These are phyloP conservation scores for Schizopora paradoxa DNA, from an alignment of 1,284 basidiomycete species.

Conservation along the genomic window DNA sequence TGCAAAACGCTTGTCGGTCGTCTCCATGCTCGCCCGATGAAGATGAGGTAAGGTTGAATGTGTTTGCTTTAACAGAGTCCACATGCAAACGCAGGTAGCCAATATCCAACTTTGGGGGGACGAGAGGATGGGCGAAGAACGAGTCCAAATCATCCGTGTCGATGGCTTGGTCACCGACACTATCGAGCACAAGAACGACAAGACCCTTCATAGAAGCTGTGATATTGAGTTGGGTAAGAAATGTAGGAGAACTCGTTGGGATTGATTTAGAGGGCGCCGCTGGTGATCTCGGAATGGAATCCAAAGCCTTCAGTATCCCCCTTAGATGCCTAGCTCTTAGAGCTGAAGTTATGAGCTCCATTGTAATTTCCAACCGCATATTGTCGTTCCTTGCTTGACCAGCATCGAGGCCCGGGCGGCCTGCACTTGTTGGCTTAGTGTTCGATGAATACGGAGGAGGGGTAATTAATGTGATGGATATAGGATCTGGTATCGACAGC, in stretches of 20 bases:
- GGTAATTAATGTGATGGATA: conserved; percentile 50
- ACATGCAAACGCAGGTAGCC: conserved; percentile 55
- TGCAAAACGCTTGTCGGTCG: conserved; percentile 25
- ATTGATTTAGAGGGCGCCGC: conserved; percentile 12
- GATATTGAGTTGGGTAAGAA: conserved; percentile 33
- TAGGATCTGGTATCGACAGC: conserved; percentile 51
- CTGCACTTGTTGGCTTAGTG: conserved; percentile 11
- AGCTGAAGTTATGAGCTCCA: conserved; percentile 49
- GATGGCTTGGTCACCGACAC: neutral
- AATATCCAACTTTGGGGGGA: conserved; percentile 42
- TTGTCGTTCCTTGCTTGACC: conserved; percentile 16
- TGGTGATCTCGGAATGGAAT: conserved; percentile 21
- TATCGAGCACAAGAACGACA: conserved; percentile 40
- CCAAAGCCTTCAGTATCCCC: conserved; percentile 33
- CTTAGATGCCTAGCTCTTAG: conserved; percentile 50
- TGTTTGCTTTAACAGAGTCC: conserved; percentile 37
- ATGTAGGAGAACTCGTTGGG: conserved; percentile 19
- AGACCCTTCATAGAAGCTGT: conserved; percentile 42
- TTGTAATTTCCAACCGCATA: conserved; percentile 32
- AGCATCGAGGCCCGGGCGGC: conserved; percentile 13
- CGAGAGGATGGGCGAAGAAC: conserved; percentile 54
- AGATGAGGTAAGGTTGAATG: neutral
- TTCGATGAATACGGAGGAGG: conserved; percentile 8
- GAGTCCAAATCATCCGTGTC: conserved; percentile 23
- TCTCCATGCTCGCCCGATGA: neutral